Percentiles rank a stretch among this genome's conserved stretches.
phyloP scores from a whole-genome alignment of 169 alveolate genomes.

The Eimeria necatrix region DNA sequence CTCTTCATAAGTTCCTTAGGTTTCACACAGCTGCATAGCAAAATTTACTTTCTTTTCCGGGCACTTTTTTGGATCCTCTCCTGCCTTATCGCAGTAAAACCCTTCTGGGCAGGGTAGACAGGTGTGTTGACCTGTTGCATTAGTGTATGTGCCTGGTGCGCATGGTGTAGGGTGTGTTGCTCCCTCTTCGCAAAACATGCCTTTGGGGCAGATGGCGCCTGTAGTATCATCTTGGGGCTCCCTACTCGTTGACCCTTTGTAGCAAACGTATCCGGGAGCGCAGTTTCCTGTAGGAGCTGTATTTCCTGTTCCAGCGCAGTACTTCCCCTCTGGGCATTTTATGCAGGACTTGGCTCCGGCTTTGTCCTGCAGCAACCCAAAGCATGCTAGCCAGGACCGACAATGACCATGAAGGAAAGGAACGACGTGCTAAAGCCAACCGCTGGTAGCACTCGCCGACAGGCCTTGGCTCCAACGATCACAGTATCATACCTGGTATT shows the following conservation, averaged over 20 bases:
- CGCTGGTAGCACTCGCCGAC: neutral
- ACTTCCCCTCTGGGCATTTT: slow-evolving; percentile 82
- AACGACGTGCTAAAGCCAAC: neutral
- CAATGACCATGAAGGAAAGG: neutral
- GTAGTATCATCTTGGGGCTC: neutral
- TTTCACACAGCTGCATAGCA: too few relatives aligned
- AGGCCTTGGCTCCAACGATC: neutral
- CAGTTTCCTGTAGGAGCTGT: slow-evolving; percentile 71
- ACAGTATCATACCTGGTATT: slow-evolving; percentile 64
- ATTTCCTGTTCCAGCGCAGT: slow-evolving; percentile 77
- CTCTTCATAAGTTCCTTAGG: too few relatives aligned
- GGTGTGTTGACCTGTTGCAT: slow-evolving; percentile 52
- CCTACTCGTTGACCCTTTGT: neutral
- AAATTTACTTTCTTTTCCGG: slow-evolving; percentile 27
- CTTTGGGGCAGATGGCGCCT: slow-evolving; percentile 55
- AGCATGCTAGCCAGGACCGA: neutral
- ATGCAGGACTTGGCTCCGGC: slow-evolving; percentile 62
- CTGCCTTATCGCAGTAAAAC: slow-evolving; percentile 51
- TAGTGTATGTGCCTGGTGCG: slow-evolving; percentile 70
- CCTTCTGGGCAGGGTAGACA: slow-evolving; percentile 73
- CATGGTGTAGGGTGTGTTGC: slow-evolving; percentile 57
- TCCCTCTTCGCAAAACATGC: slow-evolving; percentile 62
- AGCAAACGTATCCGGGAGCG: slow-evolving; percentile 56
- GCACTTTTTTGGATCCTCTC: slow-evolving; percentile 32
- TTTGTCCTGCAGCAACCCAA: slow-evolving; percentile 7